Conservation (phyloP, 805 yeast species). For the Maudiozyma bulderi region DNA sequence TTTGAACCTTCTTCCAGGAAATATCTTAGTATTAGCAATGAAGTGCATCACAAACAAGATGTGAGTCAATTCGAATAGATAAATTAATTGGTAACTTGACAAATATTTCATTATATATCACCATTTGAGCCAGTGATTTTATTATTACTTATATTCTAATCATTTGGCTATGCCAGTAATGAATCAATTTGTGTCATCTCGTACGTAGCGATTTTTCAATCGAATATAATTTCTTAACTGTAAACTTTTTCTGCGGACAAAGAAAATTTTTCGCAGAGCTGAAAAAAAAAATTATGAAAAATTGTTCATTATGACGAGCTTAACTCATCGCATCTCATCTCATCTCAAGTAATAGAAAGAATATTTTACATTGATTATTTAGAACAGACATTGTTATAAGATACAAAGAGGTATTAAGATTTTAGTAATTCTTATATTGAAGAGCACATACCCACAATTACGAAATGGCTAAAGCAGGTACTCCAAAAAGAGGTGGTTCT, state of each 20-base stretch:
- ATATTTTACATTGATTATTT: not conserved
- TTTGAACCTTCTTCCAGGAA: too few species aligned
- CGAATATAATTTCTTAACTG: not conserved
- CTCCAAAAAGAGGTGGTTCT: slow-evolving; percentile 2
- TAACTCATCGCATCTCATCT: slow-evolving; percentile 16
- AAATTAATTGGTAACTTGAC: too few species aligned
- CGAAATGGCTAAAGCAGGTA: slow-evolving; percentile 3
- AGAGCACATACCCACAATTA: not conserved
- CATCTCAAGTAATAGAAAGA: slow-evolving; percentile 3
- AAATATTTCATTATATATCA: too few species aligned
- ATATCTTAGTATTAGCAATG: too few species aligned
- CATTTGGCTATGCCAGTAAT: too few species aligned
- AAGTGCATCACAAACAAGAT: too few species aligned
- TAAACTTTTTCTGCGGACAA: not conserved
- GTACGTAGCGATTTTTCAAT: too few species aligned
- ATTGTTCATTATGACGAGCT: not conserved
- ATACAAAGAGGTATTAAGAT: not conserved
- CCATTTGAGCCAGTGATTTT: too few species aligned
- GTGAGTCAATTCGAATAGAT: too few species aligned
- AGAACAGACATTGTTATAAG: not conserved
- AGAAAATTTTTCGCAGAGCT: not conserved
- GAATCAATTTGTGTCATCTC: too few species aligned
- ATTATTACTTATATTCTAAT: too few species aligned
- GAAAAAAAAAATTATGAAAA: not conserved
- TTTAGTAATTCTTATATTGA: not conserved